Conservation (phyloP, 2,329 filamentous ascomycete species). For the Lizonia empirigonia region DNA sequence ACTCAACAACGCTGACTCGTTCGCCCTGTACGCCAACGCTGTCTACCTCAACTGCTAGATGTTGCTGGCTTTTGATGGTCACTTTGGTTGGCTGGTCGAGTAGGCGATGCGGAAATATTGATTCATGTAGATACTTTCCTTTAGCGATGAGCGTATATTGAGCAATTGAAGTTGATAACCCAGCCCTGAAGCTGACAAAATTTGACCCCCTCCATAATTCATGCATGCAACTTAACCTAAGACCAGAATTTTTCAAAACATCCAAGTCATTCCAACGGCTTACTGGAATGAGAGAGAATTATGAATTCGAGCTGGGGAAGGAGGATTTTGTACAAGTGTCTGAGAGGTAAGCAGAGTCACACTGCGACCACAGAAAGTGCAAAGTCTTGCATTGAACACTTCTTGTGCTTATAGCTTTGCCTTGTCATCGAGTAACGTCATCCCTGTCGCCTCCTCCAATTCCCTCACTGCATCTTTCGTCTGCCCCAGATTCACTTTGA, state of each 20-base stretch:
- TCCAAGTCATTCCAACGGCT: too few relatives aligned
- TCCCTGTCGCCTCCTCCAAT: conserved; percentile 75
- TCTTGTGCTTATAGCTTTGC: conserved; percentile 30
- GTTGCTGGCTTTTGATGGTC: not conserved
- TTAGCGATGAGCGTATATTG: conserved; percentile 6
- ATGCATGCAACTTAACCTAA: too few relatives aligned
- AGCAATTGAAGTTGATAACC: too few relatives aligned
- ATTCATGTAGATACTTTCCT: conserved; percentile 11
- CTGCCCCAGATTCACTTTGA: conserved; percentile 82
- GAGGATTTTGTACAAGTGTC: too few relatives aligned
- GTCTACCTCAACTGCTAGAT: conserved; percentile 34
- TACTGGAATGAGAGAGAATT: too few relatives aligned
- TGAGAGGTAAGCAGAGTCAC: too few relatives aligned
- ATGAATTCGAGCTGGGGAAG: too few relatives aligned
- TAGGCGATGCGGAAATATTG: not conserved
- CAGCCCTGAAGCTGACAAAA: too few relatives aligned
- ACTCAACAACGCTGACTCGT: conserved; percentile 69
- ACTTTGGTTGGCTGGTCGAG: not conserved
- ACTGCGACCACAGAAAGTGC: too few relatives aligned
- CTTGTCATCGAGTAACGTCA: conserved; percentile 62
- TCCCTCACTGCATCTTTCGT: conserved; percentile 81
- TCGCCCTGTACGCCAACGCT: conserved; percentile 59
- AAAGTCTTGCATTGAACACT: not conserved
- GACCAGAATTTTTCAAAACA: too few relatives aligned
- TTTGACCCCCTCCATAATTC: too few relatives aligned